Conservation (phyloP, 306 rosid species). For the Quillaja saponaria region DNA sequence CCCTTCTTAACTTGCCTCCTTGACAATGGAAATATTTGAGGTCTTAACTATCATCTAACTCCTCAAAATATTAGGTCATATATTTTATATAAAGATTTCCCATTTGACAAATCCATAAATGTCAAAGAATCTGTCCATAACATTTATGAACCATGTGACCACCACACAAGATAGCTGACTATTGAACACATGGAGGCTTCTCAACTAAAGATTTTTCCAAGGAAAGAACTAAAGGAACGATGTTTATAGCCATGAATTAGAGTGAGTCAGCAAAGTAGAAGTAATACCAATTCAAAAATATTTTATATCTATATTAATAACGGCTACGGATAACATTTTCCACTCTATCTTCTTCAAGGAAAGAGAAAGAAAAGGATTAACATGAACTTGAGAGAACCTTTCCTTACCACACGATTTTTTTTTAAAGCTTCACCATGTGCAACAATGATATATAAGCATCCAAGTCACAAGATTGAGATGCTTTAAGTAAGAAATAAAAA, state of each 20-base stretch:
- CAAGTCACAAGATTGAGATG: constrained; percentile 24
- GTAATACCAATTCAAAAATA: background rate
- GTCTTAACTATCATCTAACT: background rate
- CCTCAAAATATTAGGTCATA: background rate
- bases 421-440: constrained; percentile 11
- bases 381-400: background rate
- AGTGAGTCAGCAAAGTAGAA: background rate
- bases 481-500: constrained; percentile 8
- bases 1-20: no score
- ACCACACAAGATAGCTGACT: background rate
- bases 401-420: constrained; percentile 2
- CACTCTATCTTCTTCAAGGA: no score
- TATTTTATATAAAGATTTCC: background rate
- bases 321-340: no score
- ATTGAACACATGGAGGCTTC: background rate
- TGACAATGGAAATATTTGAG: background rate
- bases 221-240: background rate
- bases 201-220: background rate
- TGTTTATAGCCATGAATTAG: background rate
- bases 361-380: background rate
- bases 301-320: no score
- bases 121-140: background rate
- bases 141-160: background rate
- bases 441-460: constrained; percentile 24
- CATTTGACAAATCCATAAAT: background rate